Percentiles rank a stretch among this genome's conserved stretches.
Evolutionary conservation across 352 stramenopile genomes (phyloP).

Genomic region (Elongisporangium anandrum): DNA sequence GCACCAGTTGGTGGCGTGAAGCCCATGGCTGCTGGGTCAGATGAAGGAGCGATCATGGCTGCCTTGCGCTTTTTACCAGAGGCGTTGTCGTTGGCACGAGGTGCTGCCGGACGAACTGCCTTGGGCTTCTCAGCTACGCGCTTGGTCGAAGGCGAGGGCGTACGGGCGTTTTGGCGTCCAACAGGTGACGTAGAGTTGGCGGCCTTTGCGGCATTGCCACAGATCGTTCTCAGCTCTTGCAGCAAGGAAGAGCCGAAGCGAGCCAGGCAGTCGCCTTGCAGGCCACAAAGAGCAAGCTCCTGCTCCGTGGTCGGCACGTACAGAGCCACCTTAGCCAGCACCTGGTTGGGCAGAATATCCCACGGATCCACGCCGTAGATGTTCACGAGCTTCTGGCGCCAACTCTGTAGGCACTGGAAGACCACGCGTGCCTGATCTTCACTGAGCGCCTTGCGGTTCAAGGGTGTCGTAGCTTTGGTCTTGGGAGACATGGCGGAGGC

Average conservation of each 20-base stretch:
- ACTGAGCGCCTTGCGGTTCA: conserved; percentile 23
- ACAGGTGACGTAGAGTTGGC: neutral
- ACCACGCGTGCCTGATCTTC: conserved; percentile 59
- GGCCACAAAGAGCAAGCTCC: conserved; percentile 50
- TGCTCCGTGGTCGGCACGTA: conserved; percentile 47
- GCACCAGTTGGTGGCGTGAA: neutral
- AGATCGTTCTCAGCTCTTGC: conserved; percentile 45
- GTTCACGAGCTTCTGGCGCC: conserved; percentile 76
- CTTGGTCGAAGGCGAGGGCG: conserved; percentile 1
- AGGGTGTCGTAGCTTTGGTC: conserved; percentile 5
- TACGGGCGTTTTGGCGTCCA: neutral
- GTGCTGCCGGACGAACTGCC: neutral
- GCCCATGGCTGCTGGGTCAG: neutral
- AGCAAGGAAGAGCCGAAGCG: conserved; percentile 61
- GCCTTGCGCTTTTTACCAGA: conserved; percentile 13
- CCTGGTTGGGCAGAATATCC: conserved; percentile 71
- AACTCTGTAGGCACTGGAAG: conserved; percentile 71
- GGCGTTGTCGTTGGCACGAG: neutral
- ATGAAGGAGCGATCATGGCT: neutral
- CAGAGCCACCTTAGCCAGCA: conserved; percentile 66
- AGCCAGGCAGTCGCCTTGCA: conserved; percentile 37
- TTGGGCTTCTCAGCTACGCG: conserved; percentile 2
- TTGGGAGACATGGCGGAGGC: conserved; percentile 10
- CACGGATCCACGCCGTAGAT: conserved; percentile 62
- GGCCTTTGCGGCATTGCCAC: neutral